Evolutionary conservation across 768 basidiomycete species (phyloP).

Genomic region (Vishniacozyma victoriae): DNA sequence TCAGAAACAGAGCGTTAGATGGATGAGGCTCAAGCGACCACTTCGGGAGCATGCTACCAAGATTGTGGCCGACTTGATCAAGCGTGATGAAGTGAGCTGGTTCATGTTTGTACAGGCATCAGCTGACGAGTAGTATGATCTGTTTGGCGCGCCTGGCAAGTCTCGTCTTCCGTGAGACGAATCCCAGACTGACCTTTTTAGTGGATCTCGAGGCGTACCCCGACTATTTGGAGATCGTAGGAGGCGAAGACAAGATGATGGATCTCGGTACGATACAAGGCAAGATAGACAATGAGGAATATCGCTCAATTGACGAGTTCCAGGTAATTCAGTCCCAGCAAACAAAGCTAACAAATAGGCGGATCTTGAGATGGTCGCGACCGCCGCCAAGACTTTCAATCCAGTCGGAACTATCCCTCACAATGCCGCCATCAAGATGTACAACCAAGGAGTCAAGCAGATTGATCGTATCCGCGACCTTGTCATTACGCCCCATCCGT

Average conservation of each 20-base stretch:
- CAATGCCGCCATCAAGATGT: slow-evolving; percentile 28
- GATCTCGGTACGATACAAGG: slow-evolving; percentile 45
- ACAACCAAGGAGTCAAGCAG: slow-evolving; percentile 33
- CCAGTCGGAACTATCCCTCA: slow-evolving; percentile 36
- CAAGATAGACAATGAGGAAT: slow-evolving; percentile 38
- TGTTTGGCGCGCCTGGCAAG: slow-evolving; percentile 36
- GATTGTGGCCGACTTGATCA: slow-evolving; percentile 35
- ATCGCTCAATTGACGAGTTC: slow-evolving; percentile 35
- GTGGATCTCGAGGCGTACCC: slow-evolving; percentile 35
- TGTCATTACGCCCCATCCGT: slow-evolving; percentile 39
- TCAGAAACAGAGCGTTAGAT: slow-evolving; percentile 52
- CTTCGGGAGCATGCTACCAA: slow-evolving; percentile 37
- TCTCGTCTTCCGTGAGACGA: neutral
- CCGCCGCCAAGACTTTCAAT: slow-evolving; percentile 42
- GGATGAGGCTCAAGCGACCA: slow-evolving; percentile 48
- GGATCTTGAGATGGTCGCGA: slow-evolving; percentile 33
- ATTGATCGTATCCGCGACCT: slow-evolving; percentile 30
- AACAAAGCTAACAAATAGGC: slow-evolving; percentile 6
- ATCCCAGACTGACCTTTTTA: slow-evolving; percentile 1
- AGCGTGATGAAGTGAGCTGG: slow-evolving; percentile 31
- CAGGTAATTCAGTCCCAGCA: slow-evolving; percentile 19
- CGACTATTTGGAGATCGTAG: slow-evolving; percentile 44
- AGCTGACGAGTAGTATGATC: slow-evolving; percentile 25
- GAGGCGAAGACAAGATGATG: slow-evolving; percentile 47
- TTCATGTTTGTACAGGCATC: neutral